Evolutionary conservation across 129 eudicot species (phyloP).

Genomic region (Flaveria robusta): DNA sequence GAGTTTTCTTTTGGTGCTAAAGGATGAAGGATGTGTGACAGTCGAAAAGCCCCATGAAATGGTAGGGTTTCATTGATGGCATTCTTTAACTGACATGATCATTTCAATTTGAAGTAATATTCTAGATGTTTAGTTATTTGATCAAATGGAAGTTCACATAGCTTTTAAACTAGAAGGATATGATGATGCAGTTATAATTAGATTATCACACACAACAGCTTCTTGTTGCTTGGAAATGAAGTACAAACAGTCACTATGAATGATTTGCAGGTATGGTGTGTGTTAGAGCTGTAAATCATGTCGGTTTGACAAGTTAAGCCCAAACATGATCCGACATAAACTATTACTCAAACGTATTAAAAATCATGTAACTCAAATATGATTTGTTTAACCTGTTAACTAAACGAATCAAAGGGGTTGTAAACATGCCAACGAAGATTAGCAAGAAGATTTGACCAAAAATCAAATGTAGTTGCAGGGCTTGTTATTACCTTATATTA

Average conservation of each 20-base stretch:
- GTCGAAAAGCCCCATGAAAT: background rate
- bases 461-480: background rate
- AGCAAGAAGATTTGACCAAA: slow-evolving; percentile 27
- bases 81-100: background rate
- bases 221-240: background rate
- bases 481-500: background rate
- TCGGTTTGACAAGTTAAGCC: too few species aligned
- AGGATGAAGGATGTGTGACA: slow-evolving; percentile 54
- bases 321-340: too few species aligned
- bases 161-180: background rate
- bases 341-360: too few species aligned
- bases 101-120: background rate
- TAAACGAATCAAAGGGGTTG: too few species aligned
- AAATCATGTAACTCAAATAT: too few species aligned
- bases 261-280: too few species aligned
- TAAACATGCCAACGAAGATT: slow-evolving; percentile 61
- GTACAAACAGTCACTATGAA: background rate
- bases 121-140: background rate
- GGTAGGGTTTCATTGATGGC: background rate
- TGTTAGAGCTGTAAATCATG: too few species aligned
- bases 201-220: background rate
- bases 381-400: too few species aligned
- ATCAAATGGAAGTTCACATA: background rate
- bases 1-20: slow-evolving; percentile 50
- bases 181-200: background rate